Percentiles rank a stretch among this genome's conserved stretches.
phyloP scores from a whole-genome alignment of 148 eudicot genomes.

The Limonium bicolor region DNA sequence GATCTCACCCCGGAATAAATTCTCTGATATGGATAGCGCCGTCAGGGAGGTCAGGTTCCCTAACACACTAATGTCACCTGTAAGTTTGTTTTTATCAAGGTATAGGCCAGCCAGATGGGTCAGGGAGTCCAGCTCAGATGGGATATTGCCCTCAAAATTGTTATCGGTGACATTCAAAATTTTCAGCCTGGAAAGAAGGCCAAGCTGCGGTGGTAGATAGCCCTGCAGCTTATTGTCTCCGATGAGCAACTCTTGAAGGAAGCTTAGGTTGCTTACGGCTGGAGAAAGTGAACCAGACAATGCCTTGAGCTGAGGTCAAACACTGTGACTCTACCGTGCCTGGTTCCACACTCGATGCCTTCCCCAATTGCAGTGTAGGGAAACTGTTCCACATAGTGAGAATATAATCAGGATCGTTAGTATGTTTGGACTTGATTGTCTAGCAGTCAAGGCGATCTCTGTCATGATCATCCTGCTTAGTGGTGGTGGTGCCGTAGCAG shows the following conservation, averaged over 20 bases:
- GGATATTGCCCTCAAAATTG: slow-evolving; percentile 16
- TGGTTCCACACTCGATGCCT: slow-evolving; percentile 23
- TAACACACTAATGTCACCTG: slow-evolving; percentile 18
- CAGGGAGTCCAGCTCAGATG: slow-evolving; percentile 17
- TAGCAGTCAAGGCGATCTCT: too few species aligned
- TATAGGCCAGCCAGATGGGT: slow-evolving; percentile 7
- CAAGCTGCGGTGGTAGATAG: slow-evolving; percentile 19
- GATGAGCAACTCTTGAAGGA: slow-evolving; percentile 9
- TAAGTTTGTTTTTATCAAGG: slow-evolving; percentile 3
- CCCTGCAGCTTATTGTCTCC: slow-evolving; percentile 15
- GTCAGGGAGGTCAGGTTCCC: slow-evolving; percentile 22
- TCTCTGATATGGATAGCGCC: neutral
- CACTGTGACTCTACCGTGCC: slow-evolving; percentile 9
- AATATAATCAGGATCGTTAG: too few species aligned
- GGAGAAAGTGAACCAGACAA: slow-evolving; percentile 24
- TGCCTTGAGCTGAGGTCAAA: slow-evolving; percentile 7
- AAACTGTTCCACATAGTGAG: too few species aligned
- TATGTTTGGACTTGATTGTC: too few species aligned
- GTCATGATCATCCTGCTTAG: too few species aligned
- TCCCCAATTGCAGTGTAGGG: too few species aligned
- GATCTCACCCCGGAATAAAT: slow-evolving; percentile 15
- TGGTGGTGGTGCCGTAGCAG: too few species aligned
- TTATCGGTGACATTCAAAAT: slow-evolving; percentile 8
- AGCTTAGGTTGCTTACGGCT: slow-evolving; percentile 26
- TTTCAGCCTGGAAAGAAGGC: slow-evolving; percentile 12